phyloP scores from a whole-genome alignment of 2,329 filamentous ascomycete genomes.

The Biscogniauxia marginata region DNA sequence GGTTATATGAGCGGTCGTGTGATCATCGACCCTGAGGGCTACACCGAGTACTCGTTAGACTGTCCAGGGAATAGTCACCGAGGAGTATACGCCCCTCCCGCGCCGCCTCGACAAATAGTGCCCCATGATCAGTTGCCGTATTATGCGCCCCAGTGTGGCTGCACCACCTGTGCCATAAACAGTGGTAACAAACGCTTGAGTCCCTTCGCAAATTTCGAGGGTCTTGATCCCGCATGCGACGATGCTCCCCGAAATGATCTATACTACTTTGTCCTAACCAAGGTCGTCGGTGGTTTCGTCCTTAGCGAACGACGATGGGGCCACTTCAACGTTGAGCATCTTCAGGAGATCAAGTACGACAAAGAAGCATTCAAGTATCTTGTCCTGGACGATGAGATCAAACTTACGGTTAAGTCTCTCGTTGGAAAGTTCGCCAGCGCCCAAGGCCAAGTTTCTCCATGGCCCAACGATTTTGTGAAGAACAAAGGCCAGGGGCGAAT shows the following conservation, averaged over 20 bases:
- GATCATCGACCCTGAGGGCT: constrained; percentile 44
- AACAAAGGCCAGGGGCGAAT: constrained; percentile 51
- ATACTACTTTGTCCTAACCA: constrained; percentile 43
- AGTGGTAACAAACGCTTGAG: constrained; percentile 25
- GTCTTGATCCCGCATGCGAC: constrained; percentile 37
- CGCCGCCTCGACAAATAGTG: constrained; percentile 11
- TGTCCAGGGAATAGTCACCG: constrained; percentile 22
- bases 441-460: constrained; percentile 41
- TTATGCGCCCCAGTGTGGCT: constrained; percentile 42
- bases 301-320: constrained; percentile 46
- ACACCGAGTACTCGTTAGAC: constrained; percentile 34
- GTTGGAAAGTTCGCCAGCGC: constrained; percentile 46
- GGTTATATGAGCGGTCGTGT: constrained; percentile 40
- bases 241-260: constrained; percentile 40
- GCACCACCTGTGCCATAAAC: constrained; percentile 34
- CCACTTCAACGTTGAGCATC: constrained; percentile 38
- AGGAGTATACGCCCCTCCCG: neutral
- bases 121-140: constrained; percentile 40
- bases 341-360: constrained; percentile 42
- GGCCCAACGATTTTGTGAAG: constrained; percentile 47
- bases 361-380: constrained; percentile 50
- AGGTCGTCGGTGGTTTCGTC: constrained; percentile 47
- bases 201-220: constrained; percentile 41
- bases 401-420: constrained; percentile 46
- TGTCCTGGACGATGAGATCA: constrained; percentile 48